Evolutionary conservation across 257 asterid species (phyloP).

Genomic region (Phtheirospermum japonicum): DNA sequence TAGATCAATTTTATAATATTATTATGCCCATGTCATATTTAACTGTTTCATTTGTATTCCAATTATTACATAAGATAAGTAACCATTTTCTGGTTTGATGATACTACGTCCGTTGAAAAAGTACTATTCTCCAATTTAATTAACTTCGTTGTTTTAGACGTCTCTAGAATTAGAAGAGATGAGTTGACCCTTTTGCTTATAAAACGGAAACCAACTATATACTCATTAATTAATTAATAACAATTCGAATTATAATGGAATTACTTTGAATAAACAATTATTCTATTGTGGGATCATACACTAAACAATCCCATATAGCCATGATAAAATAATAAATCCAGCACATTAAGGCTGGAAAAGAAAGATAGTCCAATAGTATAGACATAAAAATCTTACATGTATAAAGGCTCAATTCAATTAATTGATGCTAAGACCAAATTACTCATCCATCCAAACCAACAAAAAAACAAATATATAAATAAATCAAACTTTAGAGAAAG

Average conservation of each 20-base stretch:
- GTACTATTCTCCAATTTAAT: too few species aligned
- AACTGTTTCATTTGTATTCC: too few species aligned
- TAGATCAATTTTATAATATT: neutral
- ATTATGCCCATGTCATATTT: neutral
- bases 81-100: too few species aligned
- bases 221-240: too few species aligned
- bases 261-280: too few species aligned
- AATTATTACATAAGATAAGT: too few species aligned
- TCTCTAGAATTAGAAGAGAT: too few species aligned
- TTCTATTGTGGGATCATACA: neutral
- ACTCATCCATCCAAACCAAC: neutral
- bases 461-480: neutral
- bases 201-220: too few species aligned
- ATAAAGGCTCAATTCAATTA: neutral
- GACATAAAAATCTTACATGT: neutral
- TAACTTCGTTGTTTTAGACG: too few species aligned
- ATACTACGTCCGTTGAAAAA: too few species aligned
- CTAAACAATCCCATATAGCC: neutral
- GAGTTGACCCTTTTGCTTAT: too few species aligned
- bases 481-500: neutral
- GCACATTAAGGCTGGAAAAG: slow-evolving; percentile 20
- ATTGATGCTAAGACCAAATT: neutral
- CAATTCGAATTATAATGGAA: too few species aligned
- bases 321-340: slow-evolving; percentile 1
- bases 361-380: slow-evolving; percentile 5